These are phyloP conservation scores for Metschnikowia shivogae DNA, from an alignment of 805 yeast genomes.

Conservation along the genomic window DNA sequence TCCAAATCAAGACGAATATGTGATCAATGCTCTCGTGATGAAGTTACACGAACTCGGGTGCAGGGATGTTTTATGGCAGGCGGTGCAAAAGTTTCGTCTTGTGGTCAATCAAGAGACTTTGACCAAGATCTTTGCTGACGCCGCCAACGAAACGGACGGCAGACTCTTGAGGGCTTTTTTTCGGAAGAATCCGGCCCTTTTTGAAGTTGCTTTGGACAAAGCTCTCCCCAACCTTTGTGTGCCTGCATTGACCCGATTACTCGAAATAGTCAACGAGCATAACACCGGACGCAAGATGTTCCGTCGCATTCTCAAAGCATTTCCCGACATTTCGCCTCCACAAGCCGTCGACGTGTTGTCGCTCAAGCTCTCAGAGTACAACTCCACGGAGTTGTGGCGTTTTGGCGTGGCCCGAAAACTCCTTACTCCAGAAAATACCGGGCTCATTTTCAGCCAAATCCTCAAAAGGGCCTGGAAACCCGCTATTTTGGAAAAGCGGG, in stretches of 20 bases:
- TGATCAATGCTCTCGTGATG: not conserved
- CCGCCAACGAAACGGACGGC: not conserved
- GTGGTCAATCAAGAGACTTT: not conserved
- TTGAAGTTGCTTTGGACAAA: not conserved
- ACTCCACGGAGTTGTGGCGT: slow-evolving; percentile 13
- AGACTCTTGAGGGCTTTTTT: not conserved
- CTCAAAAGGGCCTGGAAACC: slow-evolving; percentile 13
- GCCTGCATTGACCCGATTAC: not conserved
- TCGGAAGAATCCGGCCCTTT: not conserved
- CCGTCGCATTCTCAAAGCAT: not conserved
- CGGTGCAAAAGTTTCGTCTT: not conserved
- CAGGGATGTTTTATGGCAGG: not conserved
- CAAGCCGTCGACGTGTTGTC: not conserved
- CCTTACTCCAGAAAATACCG: slow-evolving; percentile 8
- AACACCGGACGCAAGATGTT: not conserved
- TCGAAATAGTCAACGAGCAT: not conserved
- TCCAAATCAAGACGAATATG: not conserved
- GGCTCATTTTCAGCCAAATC: slow-evolving; percentile 12
- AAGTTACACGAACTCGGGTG: not conserved
- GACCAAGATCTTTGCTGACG: not conserved
- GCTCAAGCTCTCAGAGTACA: slow-evolving; percentile 9
- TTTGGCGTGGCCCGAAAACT: slow-evolving; percentile 13
- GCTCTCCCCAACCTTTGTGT: not conserved
- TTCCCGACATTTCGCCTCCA: no score
- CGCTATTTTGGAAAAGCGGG: slow-evolving; percentile 4